These are phyloP conservation scores for Eucalyptus rudis DNA, from an alignment of 345 rosid genomes.

Conservation along the genomic window DNA sequence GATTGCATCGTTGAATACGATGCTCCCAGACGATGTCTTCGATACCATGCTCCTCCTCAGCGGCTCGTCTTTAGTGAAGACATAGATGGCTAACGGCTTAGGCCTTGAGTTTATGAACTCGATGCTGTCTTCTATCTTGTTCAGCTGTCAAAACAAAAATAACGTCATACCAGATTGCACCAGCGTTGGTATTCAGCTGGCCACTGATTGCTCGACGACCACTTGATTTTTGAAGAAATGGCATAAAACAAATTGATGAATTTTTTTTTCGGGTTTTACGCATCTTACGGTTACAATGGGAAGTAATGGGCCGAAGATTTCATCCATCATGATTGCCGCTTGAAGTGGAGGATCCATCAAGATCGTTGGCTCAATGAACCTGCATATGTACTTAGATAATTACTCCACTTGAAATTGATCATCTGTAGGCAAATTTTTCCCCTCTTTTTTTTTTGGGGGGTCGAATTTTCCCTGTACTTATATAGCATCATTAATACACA, in stretches of 20 bases:
- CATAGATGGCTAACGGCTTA: conserved; percentile 71
- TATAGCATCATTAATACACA: background rate
- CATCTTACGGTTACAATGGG: conserved; percentile 3
- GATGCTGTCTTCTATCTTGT: conserved; percentile 64
- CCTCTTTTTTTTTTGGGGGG: too few relatives aligned
- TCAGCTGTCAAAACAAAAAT: conserved; percentile 27
- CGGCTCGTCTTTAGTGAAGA: conserved; percentile 40
- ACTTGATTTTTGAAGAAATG: background rate
- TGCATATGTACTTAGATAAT: background rate
- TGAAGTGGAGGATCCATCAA: conserved; percentile 8
- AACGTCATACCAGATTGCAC: background rate
- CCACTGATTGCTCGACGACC: background rate
- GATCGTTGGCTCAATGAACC: conserved; percentile 10
- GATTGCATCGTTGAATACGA: conserved; percentile 50
- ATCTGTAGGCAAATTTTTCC: background rate
- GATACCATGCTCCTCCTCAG: conserved; percentile 20
- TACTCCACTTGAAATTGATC: background rate
- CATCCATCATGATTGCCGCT: conserved; percentile 1
- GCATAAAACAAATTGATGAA: background rate
- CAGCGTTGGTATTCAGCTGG: background rate
- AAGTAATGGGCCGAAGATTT: conserved; percentile 9
- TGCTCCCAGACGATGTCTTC: conserved; percentile 59
- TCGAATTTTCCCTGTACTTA: background rate
- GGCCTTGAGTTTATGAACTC: conserved; percentile 45
- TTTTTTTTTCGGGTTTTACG: too few relatives aligned